Evolutionary conservation across 768 basidiomycete genomes (phyloP).

Genomic region (Kwoniella sp.): DNA sequence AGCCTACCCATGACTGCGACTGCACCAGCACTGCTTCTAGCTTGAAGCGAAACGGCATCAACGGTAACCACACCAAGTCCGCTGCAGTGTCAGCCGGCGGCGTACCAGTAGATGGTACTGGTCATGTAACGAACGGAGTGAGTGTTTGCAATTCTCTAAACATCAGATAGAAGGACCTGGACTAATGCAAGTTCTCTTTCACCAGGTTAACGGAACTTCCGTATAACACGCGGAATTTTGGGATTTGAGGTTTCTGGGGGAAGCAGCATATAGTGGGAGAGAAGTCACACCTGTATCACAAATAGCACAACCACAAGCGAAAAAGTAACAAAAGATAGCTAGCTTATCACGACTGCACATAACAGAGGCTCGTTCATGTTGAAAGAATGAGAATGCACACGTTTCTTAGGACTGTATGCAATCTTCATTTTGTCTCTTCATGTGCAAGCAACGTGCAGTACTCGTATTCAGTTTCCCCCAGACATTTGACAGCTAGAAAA

Average conservation of each 20-base stretch:
- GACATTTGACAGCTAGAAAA: no score
- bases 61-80: constrained; percentile 34
- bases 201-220: constrained; percentile 9
- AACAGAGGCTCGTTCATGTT: neutral
- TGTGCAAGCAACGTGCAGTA: no score
- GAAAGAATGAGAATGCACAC: constrained; percentile 1
- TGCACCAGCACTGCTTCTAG: constrained; percentile 23
- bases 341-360: neutral
- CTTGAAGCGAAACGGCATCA: constrained; percentile 43
- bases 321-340: neutral
- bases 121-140: constrained; percentile 41
- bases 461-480: no score
- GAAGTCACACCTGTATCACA: constrained; percentile 1
- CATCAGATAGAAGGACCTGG: neutral
- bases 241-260: neutral
- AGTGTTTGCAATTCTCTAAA: constrained; percentile 5
- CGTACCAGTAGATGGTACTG: constrained; percentile 42
- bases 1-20: constrained; percentile 28
- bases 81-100: constrained; percentile 46
- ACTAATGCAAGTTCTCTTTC: neutral
- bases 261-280: no score
- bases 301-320: neutral
- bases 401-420: neutral
- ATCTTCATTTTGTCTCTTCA: no score
- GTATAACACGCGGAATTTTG: neutral